phyloP scores from a whole-genome alignment of 768 basidiomycete species.

The Rhodotorula babjevae region DNA sequence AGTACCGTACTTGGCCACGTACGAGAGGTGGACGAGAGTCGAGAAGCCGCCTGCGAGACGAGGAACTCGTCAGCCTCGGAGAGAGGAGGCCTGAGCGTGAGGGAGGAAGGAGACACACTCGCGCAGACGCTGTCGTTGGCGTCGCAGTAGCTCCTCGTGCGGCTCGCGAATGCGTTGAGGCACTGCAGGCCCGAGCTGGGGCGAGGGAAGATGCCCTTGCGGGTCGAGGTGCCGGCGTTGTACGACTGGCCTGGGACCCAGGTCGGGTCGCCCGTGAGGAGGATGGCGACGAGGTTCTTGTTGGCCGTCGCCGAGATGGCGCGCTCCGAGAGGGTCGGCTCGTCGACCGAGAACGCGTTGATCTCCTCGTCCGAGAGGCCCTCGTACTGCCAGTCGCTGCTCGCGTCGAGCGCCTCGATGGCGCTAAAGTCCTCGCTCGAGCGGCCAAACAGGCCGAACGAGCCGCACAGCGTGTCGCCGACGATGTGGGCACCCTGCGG shows the following conservation, averaged over 20 bases:
- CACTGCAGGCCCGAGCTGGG: neutral
- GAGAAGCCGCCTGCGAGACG: neutral
- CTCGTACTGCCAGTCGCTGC: no score
- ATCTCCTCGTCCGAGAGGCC: no score
- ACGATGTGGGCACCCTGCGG: neutral
- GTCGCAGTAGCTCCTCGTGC: neutral
- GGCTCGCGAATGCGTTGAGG: neutral
- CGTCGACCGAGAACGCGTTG: neutral
- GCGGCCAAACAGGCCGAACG: neutral
- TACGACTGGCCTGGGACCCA: neutral
- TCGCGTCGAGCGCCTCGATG: no score
- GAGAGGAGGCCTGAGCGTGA: no score
- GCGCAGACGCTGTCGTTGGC: neutral
- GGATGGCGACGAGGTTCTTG: neutral
- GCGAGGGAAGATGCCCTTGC: neutral
- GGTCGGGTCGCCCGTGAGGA: conserved; percentile 2
- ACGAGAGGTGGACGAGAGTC: neutral
- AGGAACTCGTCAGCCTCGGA: no score
- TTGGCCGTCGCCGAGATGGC: neutral
- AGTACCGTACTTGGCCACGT: neutral
- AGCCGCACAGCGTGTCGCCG: conserved; percentile 2
- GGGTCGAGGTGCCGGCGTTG: neutral
- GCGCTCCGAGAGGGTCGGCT: neutral
- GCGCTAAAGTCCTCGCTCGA: no score
- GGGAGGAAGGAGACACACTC: neutral